A percentile compares a stretch with the other conserved stretches of the same genome.
phyloP scores from a whole-genome alignment of 129 eudicot species.

The Helichrysum umbraculigerum region DNA sequence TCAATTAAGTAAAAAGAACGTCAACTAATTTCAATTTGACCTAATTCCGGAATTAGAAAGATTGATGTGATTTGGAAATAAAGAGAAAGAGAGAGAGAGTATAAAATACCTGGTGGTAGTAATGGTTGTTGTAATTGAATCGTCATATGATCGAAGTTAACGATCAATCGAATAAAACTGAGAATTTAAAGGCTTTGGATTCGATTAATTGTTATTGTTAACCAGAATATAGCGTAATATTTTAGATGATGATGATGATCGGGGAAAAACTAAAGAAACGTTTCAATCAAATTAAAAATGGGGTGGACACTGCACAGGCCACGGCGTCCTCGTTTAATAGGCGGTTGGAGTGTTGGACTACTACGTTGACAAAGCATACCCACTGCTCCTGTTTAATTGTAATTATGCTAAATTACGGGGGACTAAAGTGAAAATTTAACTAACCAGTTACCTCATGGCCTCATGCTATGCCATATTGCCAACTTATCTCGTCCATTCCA shows the following conservation, averaged over 20 bases:
- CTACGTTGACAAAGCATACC: too few relatives aligned
- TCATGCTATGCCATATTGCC: too few relatives aligned
- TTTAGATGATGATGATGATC: too few relatives aligned
- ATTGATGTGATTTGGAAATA: not conserved
- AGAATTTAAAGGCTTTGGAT: not conserved
- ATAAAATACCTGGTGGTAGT: not conserved
- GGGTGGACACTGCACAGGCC: too few relatives aligned
- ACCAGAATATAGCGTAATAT: not conserved
- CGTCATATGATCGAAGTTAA: not conserved
- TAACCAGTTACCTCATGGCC: too few relatives aligned
- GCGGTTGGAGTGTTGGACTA: not conserved
- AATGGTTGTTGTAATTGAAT: slow-evolving; percentile 3
- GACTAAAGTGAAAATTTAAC: too few relatives aligned
- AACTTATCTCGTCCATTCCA: too few relatives aligned
- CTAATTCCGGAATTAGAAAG: not conserved
- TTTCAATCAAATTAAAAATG: not conserved
- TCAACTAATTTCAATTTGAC: not conserved
- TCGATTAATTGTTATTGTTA: not conserved
- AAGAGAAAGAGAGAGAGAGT: not conserved
- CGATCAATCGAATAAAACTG: not conserved
- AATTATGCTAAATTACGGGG: too few relatives aligned
- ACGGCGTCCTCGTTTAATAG: not conserved
- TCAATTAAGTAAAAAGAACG: not conserved
- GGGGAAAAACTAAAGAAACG: not conserved
- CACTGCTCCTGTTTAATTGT: too few relatives aligned